These are phyloP conservation scores for Helenozyma baotianmanensis DNA, from an alignment of 805 yeast species.

Conservation along the genomic window DNA sequence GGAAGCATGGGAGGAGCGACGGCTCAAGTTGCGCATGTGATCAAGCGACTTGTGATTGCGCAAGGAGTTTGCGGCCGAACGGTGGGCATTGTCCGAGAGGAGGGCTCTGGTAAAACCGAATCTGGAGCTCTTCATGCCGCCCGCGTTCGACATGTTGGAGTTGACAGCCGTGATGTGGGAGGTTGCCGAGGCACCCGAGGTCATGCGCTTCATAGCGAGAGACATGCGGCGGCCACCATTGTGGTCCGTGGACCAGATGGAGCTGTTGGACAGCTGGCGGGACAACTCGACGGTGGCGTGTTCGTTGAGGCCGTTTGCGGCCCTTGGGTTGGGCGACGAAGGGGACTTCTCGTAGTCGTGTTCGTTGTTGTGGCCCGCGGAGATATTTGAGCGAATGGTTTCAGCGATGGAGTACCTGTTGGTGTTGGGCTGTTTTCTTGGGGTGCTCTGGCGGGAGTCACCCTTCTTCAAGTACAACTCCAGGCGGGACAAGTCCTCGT, in stretches of 20 bases:
- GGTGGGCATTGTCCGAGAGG: constrained; percentile 25
- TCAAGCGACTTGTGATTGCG: constrained; percentile 27
- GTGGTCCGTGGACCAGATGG: constrained; percentile 36
- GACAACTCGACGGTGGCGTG: constrained; percentile 10
- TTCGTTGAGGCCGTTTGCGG: neutral
- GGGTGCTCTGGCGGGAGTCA: constrained; percentile 7
- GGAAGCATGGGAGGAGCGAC: constrained; percentile 32
- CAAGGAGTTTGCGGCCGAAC: constrained; percentile 12
- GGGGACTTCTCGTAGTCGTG: constrained; percentile 1
- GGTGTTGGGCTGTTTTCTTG: constrained; percentile 5
- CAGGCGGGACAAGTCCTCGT: constrained; percentile 36
- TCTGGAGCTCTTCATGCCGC: constrained; percentile 13
- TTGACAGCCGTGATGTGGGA: constrained; percentile 21
- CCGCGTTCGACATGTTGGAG: constrained; percentile 6
- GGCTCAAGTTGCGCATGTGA: constrained; percentile 21
- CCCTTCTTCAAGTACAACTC: constrained; percentile 38
- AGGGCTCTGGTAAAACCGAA: constrained; percentile 42
- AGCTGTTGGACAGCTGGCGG: constrained; percentile 26
- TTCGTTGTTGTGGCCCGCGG: constrained; percentile 4
- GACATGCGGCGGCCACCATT: constrained; percentile 21
- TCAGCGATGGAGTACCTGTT: constrained; percentile 20
- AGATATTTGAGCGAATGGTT: constrained; percentile 12
- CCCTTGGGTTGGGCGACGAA: constrained; percentile 2
- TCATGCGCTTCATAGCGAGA: constrained; percentile 27
- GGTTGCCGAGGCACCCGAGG: constrained; percentile 25